phyloP scores from a whole-genome alignment of 2,329 filamentous ascomycete genomes.

The Aspergillus amoenus region DNA sequence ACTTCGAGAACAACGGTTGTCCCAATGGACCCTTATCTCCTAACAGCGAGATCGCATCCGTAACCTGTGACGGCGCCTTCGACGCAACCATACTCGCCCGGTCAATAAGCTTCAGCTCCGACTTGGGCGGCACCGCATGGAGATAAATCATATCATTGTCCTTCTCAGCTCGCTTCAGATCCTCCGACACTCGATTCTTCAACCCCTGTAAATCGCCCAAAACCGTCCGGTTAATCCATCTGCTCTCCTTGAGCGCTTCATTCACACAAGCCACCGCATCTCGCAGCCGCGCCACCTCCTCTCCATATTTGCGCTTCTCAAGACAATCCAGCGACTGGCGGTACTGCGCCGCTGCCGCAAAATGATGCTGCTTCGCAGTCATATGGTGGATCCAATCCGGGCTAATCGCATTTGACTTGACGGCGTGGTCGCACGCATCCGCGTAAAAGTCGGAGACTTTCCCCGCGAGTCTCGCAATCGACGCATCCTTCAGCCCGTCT shows the following conservation, averaged over 20 bases:
- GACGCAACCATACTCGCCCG: conserved; percentile 84
- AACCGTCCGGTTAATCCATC: conserved; percentile 78
- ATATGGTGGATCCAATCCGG: conserved; percentile 98
- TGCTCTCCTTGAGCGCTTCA: conserved; percentile 81
- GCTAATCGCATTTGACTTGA: conserved; percentile 85
- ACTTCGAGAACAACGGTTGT: conserved; percentile 78
- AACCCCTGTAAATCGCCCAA: conserved; percentile 78
- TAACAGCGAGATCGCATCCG: conserved; percentile 74
- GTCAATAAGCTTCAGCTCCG: conserved; percentile 81
- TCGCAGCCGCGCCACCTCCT: conserved; percentile 82
- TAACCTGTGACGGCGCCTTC: conserved; percentile 76
- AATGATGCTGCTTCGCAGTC: conserved; percentile 95
- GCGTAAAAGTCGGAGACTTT: conserved; percentile 90
- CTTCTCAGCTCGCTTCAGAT: conserved; percentile 87
- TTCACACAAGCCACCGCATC: conserved; percentile 81
- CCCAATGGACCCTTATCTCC: conserved; percentile 80
- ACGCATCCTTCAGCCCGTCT: conserved; percentile 87
- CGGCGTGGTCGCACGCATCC: conserved; percentile 76
- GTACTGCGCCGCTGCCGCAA: conserved; percentile 92
- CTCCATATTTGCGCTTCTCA: conserved; percentile 91
- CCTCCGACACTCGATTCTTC: conserved; percentile 79
- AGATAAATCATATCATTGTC: conserved; percentile 97
- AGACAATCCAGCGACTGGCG: conserved; percentile 85
- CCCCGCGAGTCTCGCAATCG: conserved; percentile 86
- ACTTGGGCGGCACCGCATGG: conserved; percentile 78